These are phyloP conservation scores for Rhodotorula sp. DNA, from an alignment of 1,284 basidiomycete species.

Conservation along the genomic window DNA sequence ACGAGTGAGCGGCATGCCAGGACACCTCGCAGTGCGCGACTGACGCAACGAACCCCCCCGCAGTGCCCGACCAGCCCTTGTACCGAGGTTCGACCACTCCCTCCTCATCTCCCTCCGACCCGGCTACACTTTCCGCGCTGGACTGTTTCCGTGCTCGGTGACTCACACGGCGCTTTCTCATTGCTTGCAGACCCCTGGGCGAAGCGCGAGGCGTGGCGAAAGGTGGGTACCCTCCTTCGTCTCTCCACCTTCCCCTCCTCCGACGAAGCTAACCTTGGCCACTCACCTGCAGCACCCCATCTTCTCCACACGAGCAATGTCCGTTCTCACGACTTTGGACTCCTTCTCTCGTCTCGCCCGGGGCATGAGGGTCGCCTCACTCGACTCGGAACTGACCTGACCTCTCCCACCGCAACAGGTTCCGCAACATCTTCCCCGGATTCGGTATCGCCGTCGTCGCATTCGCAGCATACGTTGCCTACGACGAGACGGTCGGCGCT, in stretches of 20 bases:
- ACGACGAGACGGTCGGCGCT: conserved; percentile 57
- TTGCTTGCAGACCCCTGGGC: conserved; percentile 76
- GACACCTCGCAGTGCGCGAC: not conserved
- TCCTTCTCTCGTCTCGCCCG: not conserved
- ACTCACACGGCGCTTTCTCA: not conserved
- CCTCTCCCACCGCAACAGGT: conserved; percentile 53
- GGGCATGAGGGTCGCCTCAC: not conserved
- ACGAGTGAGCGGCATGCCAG: not conserved
- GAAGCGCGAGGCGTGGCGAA: conserved; percentile 89
- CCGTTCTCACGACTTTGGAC: not conserved
- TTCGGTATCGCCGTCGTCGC: conserved; percentile 86
- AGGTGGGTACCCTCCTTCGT: conserved; percentile 44
- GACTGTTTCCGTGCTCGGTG: not conserved
- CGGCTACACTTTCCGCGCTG: not conserved
- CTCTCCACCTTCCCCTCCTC: too few relatives aligned
- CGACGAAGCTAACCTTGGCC: not conserved
- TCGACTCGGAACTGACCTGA: not conserved
- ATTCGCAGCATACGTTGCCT: conserved; percentile 83
- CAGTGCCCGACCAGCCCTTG: conserved; percentile 54
- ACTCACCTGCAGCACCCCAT: conserved; percentile 58
- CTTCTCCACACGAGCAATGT: conserved; percentile 70
- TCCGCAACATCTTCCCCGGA: conserved; percentile 83
- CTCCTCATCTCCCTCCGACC: not conserved
- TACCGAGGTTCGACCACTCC: conserved; percentile 56
- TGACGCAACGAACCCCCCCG: not conserved